Conservation (phyloP, 139 green algal genomes). For the Yamagishiella unicocca region DNA sequence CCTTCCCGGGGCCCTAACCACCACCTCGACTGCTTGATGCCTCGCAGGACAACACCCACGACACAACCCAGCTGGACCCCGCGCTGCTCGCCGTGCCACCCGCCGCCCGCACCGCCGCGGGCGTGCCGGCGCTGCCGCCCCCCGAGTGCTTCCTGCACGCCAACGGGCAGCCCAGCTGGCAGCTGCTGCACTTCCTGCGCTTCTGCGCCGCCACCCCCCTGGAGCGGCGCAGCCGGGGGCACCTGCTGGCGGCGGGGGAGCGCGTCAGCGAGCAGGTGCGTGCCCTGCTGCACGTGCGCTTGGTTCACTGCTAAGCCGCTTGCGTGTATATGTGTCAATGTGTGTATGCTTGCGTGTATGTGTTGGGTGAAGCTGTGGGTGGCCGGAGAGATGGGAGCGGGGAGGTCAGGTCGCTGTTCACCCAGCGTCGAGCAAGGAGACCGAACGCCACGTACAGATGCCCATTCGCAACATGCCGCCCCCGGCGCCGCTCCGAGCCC, state of each 20-base stretch:
- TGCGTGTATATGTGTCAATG: too few relatives aligned
- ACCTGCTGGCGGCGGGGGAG: conserved; percentile 26
- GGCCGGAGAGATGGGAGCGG: too few relatives aligned
- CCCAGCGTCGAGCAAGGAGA: too few relatives aligned
- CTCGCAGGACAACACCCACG: conserved; percentile 77
- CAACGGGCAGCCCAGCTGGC: conserved; percentile 69
- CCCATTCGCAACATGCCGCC: not conserved
- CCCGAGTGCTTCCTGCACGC: conserved; percentile 64
- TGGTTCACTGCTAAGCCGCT: too few relatives aligned
- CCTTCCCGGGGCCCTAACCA: too few relatives aligned
- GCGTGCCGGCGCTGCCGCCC: not conserved
- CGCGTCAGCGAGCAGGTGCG: conserved; percentile 30
- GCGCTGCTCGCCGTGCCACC: conserved; percentile 32
- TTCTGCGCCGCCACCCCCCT: conserved; percentile 29
- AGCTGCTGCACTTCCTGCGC: conserved; percentile 62
- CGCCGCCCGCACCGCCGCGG: not conserved
- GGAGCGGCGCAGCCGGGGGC: conserved; percentile 7
- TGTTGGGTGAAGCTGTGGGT: too few relatives aligned
- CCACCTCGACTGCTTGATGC: not conserved
- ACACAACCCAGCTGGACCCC: conserved; percentile 62
- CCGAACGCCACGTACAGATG: too few relatives aligned
- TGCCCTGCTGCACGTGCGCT: too few relatives aligned
- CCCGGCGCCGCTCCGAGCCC: too few relatives aligned
- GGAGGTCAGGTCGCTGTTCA: too few relatives aligned
- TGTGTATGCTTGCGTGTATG: too few relatives aligned